A percentile compares a stretch with the other conserved stretches of the same genome.
Evolutionary conservation across 371 early-diverging fungal species (phyloP).

Genomic region (Choanephora cucurbitarum): DNA sequence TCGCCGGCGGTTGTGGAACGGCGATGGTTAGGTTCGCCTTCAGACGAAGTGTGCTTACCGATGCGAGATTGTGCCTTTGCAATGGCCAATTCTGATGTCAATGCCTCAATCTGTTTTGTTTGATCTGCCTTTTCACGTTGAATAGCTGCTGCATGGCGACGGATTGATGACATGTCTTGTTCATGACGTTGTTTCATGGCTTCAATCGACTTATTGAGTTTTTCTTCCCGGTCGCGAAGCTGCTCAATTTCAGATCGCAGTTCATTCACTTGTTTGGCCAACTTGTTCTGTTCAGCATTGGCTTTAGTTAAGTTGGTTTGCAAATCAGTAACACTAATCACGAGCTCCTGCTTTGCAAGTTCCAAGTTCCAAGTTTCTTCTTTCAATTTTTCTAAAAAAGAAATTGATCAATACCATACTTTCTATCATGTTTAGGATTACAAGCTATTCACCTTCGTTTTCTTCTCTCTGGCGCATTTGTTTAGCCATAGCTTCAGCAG

Average conservation of each 20-base stretch:
- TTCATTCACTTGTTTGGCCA: constrained; percentile 53
- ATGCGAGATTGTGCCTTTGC: constrained; percentile 50
- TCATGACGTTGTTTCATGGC: constrained; percentile 63
- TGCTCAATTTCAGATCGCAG: constrained; percentile 64
- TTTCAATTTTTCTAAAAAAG: constrained; percentile 47
- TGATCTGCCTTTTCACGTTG: constrained; percentile 72
- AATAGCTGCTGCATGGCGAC: constrained; percentile 58
- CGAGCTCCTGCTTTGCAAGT: constrained; percentile 59
- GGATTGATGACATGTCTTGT: constrained; percentile 64
- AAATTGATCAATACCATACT: not conserved
- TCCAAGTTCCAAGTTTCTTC: constrained; percentile 67
- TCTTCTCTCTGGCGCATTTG: constrained; percentile 64
- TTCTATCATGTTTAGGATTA: not conserved
- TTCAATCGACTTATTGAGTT: constrained; percentile 54
- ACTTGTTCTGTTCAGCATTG: constrained; percentile 57
- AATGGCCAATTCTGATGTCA: constrained; percentile 57
- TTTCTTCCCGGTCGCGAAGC: constrained; percentile 67
- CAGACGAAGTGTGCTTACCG: constrained; percentile 26
- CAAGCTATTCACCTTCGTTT: constrained; percentile 52
- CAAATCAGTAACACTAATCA: constrained; percentile 55
- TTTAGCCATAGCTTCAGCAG: constrained; percentile 65
- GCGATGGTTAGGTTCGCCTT: constrained; percentile 10
- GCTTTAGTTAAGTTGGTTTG: constrained; percentile 58
- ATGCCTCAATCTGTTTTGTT: constrained; percentile 60
- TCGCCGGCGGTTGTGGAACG: not conserved